These are phyloP conservation scores for Oldenlandia corymbosa DNA, from an alignment of 257 asterid genomes.

Conservation along the genomic window DNA sequence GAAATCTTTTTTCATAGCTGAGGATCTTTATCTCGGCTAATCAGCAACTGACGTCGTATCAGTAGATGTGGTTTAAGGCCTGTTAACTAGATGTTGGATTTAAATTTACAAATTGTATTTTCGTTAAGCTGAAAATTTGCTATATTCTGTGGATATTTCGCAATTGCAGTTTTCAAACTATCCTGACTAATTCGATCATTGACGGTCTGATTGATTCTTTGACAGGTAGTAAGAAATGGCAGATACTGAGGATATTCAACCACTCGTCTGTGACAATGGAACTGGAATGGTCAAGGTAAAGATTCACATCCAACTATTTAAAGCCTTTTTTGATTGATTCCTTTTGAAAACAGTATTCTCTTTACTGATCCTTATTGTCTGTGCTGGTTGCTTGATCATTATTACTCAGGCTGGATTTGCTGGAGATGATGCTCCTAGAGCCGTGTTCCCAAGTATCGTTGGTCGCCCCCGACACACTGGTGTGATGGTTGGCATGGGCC, in stretches of 20 bases:
- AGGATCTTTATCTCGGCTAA: background rate
- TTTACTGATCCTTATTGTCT: background rate
- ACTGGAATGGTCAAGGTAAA: constrained; percentile 30
- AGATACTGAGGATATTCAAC: constrained; percentile 23
- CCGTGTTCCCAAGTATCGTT: constrained; percentile 25
- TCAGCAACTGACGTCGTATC: background rate
- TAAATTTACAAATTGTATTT: background rate
- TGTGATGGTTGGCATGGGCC: constrained; percentile 22
- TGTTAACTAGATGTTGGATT: background rate
- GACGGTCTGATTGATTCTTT: background rate
- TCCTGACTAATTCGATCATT: background rate
- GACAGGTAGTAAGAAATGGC: constrained; percentile 22
- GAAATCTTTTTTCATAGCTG: background rate
- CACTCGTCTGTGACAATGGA: constrained; percentile 30
- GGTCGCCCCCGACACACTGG: constrained; percentile 19
- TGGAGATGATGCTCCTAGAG: constrained; percentile 29
- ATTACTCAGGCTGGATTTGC: constrained; percentile 25
- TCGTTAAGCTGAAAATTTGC: too few relatives aligned
- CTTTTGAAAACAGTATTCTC: background rate
- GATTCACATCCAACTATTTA: background rate
- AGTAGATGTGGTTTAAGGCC: background rate
- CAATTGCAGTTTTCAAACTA: background rate
- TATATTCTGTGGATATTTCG: too few relatives aligned
- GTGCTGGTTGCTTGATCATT: background rate
- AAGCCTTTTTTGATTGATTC: too few relatives aligned